Percentiles rank a stretch among this genome's conserved stretches.
These are phyloP conservation scores for Polyplosphaeria fusca DNA, from an alignment of 495 filamentous ascomycete species.

Conservation along the genomic window DNA sequence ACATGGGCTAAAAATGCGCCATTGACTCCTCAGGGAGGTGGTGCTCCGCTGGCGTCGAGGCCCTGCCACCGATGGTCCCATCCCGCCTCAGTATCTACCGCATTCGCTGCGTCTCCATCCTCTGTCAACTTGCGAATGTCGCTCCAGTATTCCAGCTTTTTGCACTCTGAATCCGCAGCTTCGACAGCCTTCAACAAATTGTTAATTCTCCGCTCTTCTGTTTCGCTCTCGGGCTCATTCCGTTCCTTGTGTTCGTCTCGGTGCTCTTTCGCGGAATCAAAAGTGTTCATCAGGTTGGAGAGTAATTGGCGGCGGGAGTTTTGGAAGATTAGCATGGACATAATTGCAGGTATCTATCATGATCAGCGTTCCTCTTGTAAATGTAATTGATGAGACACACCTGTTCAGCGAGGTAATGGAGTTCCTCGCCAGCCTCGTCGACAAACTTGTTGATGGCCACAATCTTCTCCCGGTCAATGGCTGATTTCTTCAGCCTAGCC, in stretches of 20 bases:
- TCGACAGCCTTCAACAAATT: slow-evolving; percentile 57
- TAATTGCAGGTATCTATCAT: slow-evolving; percentile 70
- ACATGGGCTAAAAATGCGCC: too few relatives aligned
- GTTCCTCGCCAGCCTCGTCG: slow-evolving; percentile 71
- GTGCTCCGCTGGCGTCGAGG: slow-evolving; percentile 29
- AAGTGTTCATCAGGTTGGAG: slow-evolving; percentile 57
- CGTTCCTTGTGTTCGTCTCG: slow-evolving; percentile 35
- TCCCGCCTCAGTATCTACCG: slow-evolving; percentile 39
- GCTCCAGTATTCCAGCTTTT: slow-evolving; percentile 69
- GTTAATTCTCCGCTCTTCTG: slow-evolving; percentile 43
- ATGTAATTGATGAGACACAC: slow-evolving; percentile 36
- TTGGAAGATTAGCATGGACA: slow-evolving; percentile 85
- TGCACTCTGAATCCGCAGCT: slow-evolving; percentile 65
- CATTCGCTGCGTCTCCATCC: slow-evolving; percentile 50
- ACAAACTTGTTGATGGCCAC: slow-evolving; percentile 77
- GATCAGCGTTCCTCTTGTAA: slow-evolving; percentile 16
- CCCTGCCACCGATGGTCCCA: slow-evolving; percentile 31
- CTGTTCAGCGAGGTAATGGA: slow-evolving; percentile 69
- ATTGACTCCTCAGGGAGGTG: slow-evolving; percentile 7
- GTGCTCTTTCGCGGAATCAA: slow-evolving; percentile 51
- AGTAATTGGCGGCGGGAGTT: slow-evolving; percentile 76
- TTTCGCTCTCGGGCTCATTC: slow-evolving; percentile 31
- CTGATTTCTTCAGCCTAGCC: slow-evolving; percentile 57
- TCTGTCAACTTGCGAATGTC: slow-evolving; percentile 63
- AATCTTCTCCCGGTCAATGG: slow-evolving; percentile 88